Evolutionary conservation across 1,284 basidiomycete genomes (phyloP).

Genomic region (Cryptococcus hybrid): DNA sequence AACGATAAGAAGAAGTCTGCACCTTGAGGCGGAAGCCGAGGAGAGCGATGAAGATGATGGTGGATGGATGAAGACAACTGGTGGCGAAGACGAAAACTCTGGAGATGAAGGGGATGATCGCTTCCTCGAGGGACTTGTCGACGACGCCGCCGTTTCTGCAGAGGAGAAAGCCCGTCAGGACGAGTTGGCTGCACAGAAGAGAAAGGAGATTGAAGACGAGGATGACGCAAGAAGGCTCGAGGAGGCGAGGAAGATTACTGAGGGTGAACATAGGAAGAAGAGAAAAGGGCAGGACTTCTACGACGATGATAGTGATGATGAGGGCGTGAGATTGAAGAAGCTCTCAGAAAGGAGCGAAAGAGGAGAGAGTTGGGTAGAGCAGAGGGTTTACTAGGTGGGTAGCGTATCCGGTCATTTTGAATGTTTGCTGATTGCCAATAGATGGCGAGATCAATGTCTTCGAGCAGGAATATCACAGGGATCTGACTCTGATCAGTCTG

Average conservation of each 20-base stretch:
- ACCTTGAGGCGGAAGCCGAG: conserved; percentile 25
- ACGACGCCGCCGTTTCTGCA: conserved; percentile 31
- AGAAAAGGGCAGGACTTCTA: conserved; percentile 34
- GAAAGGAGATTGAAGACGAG: conserved; percentile 29
- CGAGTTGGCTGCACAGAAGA: conserved; percentile 19
- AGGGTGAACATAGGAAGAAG: conserved; percentile 33
- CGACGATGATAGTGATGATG: conserved; percentile 32
- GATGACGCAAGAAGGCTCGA: conserved; percentile 39
- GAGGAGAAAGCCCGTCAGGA: conserved; percentile 26
- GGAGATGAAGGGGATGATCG: conserved; percentile 31
- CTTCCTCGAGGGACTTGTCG: conserved; percentile 34
- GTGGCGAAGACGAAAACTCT: conserved; percentile 30
- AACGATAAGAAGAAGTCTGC: background rate
- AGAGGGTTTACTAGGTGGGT: conserved; percentile 27
- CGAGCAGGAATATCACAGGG: conserved; percentile 22
- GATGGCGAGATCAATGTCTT: conserved; percentile 36
- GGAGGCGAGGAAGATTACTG: conserved; percentile 37
- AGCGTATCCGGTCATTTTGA: background rate
- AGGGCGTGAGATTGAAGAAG: conserved; percentile 10
- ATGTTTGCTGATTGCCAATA: background rate
- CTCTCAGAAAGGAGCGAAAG: conserved; percentile 23
- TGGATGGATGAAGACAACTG: conserved; percentile 18
- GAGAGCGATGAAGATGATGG: conserved; percentile 24
- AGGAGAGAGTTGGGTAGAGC: conserved; percentile 27
- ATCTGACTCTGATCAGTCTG: conserved; percentile 9